phyloP scores from a whole-genome alignment of 2,329 filamentous ascomycete genomes.

The Colletotrichum theobromicola region DNA sequence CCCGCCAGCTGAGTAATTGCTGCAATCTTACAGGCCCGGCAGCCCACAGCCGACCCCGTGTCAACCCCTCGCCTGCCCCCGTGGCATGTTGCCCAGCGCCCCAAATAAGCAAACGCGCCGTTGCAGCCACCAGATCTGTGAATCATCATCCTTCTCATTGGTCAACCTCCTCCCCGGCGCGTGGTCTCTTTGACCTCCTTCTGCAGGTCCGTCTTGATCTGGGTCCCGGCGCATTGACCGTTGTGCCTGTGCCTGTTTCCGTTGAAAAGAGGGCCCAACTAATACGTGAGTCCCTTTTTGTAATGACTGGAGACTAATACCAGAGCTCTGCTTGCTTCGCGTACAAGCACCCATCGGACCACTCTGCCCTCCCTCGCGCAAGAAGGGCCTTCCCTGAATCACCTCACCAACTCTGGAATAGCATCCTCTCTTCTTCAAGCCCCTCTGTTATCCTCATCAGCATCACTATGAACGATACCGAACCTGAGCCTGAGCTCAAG shows the following conservation, averaged over 20 bases:
- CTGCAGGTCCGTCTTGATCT: slow-evolving; percentile 18
- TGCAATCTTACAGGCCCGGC: slow-evolving; percentile 27
- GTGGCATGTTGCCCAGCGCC: slow-evolving; percentile 8
- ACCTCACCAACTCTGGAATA: neutral
- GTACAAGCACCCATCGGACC: neutral
- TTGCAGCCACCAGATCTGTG: slow-evolving; percentile 21
- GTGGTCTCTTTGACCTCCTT: slow-evolving; percentile 11
- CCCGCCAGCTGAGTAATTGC: slow-evolving; percentile 30
- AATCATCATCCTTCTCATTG: slow-evolving; percentile 23
- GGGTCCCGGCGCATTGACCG: slow-evolving; percentile 7
- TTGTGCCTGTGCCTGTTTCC: neutral
- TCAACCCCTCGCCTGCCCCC: slow-evolving; percentile 10
- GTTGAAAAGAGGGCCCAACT: slow-evolving; percentile 19
- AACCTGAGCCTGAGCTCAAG: neutral
- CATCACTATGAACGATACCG: neutral
- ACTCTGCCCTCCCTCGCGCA: neutral
- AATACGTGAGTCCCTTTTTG: slow-evolving; percentile 8
- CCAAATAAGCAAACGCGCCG: slow-evolving; percentile 4
- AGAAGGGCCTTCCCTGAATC: neutral
- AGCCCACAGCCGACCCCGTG: slow-evolving; percentile 11
- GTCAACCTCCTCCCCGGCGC: neutral
- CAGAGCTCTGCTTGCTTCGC: neutral
- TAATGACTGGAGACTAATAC: neutral
- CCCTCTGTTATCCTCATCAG: neutral
- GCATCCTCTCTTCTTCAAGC: neutral